A percentile compares a stretch with the other conserved stretches of the same genome.
Conservation (phyloP, 768 basidiomycete species). For the Phaffia tasmanica region DNA sequence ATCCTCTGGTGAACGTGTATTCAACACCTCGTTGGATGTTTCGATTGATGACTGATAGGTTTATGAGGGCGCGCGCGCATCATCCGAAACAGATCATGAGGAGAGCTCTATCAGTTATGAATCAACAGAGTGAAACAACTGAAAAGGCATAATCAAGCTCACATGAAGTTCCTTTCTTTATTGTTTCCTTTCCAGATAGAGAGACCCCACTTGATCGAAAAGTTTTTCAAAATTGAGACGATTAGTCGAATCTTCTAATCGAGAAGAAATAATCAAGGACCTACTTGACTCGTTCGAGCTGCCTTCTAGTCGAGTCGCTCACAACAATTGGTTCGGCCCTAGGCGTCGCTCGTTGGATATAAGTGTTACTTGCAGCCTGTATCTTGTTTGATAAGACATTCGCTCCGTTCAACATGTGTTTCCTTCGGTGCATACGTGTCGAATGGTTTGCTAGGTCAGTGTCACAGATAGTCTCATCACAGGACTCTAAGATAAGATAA, state of each 20-base stretch:
- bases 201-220: neutral
- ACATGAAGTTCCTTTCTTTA: neutral
- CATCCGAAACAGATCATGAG: neutral
- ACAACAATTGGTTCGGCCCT: constrained; percentile 8
- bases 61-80: no score
- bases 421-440: neutral
- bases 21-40: constrained; percentile 20
- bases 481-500: neutral
- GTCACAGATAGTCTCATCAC: neutral
- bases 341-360: constrained; percentile 18
- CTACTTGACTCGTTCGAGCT: constrained; percentile 11
- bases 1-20: constrained; percentile 20
- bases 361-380: constrained; percentile 1
- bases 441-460: neutral
- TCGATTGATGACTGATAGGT: constrained; percentile 7
- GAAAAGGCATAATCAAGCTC: no score
- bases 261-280: neutral
- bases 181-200: neutral
- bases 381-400: neutral
- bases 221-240: neutral
- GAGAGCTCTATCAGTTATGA: no score
- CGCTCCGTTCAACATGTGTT: constrained; percentile 9
- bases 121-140: no score
- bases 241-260: neutral
- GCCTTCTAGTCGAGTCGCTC: neutral